phyloP scores from a whole-genome alignment of 345 rosid genomes.

The Tarenaya hassleriana region DNA sequence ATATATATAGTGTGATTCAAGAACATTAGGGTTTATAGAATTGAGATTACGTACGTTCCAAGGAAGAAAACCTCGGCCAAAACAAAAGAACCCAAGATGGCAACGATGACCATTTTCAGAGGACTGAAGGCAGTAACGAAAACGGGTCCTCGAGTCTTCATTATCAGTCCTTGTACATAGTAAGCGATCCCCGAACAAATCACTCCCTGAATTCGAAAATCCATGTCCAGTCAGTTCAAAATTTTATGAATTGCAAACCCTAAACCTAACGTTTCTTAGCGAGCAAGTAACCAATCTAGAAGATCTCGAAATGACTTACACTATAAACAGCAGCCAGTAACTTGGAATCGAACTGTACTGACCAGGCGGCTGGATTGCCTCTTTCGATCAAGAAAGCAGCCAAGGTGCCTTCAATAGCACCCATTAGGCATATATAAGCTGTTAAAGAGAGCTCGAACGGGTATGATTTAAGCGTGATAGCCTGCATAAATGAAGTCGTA shows the following conservation, averaged over 20 bases:
- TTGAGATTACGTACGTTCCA: too few relatives aligned
- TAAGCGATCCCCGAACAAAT: conserved; percentile 43
- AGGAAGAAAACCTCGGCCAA: conserved; percentile 39
- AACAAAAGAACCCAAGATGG: conserved; percentile 51
- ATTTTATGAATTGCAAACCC: too few relatives aligned
- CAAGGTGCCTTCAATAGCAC: conserved; percentile 51
- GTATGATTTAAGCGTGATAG: conserved; percentile 57
- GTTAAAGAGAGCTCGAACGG: conserved; percentile 66
- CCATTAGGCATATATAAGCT: conserved; percentile 54
- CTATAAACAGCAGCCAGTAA: conserved; percentile 55
- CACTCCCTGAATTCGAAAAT: conserved; percentile 37
- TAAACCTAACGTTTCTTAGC: too few relatives aligned
- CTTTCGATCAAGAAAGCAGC: conserved; percentile 47
- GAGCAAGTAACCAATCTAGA: too few relatives aligned
- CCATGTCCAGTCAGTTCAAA: too few relatives aligned
- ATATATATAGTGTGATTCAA: too few relatives aligned
- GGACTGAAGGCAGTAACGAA: conserved; percentile 64
- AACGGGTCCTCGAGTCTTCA: conserved; percentile 60
- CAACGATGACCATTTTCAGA: conserved; percentile 51
- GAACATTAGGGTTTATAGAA: too few relatives aligned
- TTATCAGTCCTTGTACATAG: conserved; percentile 46
- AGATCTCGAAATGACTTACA: conserved; percentile 27
- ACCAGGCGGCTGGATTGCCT: conserved; percentile 43
- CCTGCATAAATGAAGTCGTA: conserved; percentile 40
- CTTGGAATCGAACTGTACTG: conserved; percentile 49